Evolutionary conservation across 106 monocot genomes (phyloP).

Genomic region (Allium sativum): DNA sequence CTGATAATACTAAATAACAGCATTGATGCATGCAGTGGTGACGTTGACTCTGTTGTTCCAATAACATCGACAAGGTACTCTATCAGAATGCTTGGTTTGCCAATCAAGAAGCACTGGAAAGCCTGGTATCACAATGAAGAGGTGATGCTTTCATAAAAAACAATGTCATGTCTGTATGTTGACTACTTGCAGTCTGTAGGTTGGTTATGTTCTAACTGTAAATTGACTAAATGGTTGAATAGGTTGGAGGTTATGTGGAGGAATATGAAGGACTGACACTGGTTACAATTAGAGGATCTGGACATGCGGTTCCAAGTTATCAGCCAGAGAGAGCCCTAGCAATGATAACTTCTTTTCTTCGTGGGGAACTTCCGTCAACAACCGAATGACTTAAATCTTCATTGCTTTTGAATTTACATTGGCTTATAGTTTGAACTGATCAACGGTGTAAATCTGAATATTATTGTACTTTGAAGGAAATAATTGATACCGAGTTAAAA

Average conservation of each 20-base stretch:
- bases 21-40: conserved; percentile 3
- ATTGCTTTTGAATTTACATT: too few relatives aligned
- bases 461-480: too few relatives aligned
- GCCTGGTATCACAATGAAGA: conserved; percentile 6
- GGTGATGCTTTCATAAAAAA: not conserved
- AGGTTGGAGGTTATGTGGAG: conserved; percentile 29
- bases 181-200: not conserved
- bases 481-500: too few relatives aligned
- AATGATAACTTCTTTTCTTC: conserved; percentile 17
- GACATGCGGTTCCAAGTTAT: conserved; percentile 14
- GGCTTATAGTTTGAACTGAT: too few relatives aligned
- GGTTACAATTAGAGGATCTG: conserved; percentile 22
- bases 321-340: conserved; percentile 17
- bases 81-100: conserved; percentile 14
- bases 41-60: conserved; percentile 6
- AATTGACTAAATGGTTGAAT: not conserved
- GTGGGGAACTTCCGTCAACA: conserved; percentile 7
- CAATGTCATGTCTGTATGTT: not conserved
- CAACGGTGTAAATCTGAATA: too few relatives aligned
- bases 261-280: conserved; percentile 17
- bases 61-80: conserved; percentile 13
- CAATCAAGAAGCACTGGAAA: not conserved
- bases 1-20: not conserved
- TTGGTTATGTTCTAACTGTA: not conserved
- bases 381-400: not conserved